Evolutionary conservation across 2,329 filamentous ascomycete genomes (phyloP).

Genomic region (Fusarium siculi): DNA sequence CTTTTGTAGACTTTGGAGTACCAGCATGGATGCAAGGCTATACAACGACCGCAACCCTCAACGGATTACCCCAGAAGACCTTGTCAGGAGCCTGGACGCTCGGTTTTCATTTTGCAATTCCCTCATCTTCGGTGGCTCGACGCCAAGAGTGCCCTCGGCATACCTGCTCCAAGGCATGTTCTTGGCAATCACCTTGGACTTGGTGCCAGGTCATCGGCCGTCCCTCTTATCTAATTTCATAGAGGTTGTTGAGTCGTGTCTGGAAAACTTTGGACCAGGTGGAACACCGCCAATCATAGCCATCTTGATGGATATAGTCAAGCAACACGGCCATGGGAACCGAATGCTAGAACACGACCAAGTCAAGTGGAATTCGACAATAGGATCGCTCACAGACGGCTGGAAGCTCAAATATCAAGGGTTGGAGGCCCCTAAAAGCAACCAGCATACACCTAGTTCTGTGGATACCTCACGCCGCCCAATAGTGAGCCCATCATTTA

Average conservation of each 20-base stretch:
- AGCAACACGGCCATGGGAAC: slow-evolving; percentile 44
- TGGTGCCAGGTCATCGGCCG: slow-evolving; percentile 47
- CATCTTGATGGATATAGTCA: slow-evolving; percentile 50
- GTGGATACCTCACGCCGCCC: slow-evolving; percentile 33
- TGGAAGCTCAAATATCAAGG: slow-evolving; percentile 39
- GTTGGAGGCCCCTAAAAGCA: slow-evolving; percentile 33
- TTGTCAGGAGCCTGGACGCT: slow-evolving; percentile 48
- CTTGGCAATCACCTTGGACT: slow-evolving; percentile 49
- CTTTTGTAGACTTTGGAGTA: slow-evolving; percentile 51
- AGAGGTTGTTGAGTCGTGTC: slow-evolving; percentile 50
- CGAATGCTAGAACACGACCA: slow-evolving; percentile 50
- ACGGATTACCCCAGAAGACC: slow-evolving; percentile 41
- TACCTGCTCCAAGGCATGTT: slow-evolving; percentile 53
- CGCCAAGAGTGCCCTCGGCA: slow-evolving; percentile 49
- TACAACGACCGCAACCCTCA: slow-evolving; percentile 22
- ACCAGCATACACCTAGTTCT: slow-evolving; percentile 24
- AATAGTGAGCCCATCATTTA: slow-evolving; percentile 32
- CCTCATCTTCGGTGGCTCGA: slow-evolving; percentile 49
- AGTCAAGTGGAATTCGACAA: slow-evolving; percentile 46
- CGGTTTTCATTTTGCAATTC: slow-evolving; percentile 54
- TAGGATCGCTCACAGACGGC: slow-evolving; percentile 42
- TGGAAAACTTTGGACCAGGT: slow-evolving; percentile 47
- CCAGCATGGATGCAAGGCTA: slow-evolving; percentile 35
- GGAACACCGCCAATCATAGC: slow-evolving; percentile 51
- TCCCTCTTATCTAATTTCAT: slow-evolving; percentile 52